Conservation (phyloP, 129 eudicot species). For the Artemisia tridentata region DNA sequence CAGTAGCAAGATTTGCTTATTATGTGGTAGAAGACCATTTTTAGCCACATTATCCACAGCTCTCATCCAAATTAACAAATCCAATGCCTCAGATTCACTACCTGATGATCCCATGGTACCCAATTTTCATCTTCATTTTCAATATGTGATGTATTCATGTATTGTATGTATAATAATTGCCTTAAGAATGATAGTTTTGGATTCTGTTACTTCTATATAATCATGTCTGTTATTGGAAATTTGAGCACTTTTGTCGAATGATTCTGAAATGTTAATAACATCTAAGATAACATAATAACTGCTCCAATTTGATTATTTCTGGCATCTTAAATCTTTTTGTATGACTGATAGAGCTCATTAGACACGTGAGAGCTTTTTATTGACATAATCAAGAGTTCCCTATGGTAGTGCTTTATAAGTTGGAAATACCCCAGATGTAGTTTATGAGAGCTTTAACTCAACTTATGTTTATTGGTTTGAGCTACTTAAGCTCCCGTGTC, state of each 20-base stretch:
- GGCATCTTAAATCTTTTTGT: no score
- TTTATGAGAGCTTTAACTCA: no score
- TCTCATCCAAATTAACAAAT: constrained; percentile 41
- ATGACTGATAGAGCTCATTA: no score
- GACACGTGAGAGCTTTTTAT: no score
- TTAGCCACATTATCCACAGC: constrained; percentile 45
- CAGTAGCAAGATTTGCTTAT: constrained; percentile 30
- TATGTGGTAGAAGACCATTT: constrained; percentile 65
- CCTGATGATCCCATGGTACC: constrained; percentile 48
- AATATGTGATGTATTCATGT: background rate
- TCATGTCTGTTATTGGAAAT: background rate
- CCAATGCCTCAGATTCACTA: constrained; percentile 34
- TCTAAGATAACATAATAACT: no score
- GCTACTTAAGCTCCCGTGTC: no score
- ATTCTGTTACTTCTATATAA: background rate
- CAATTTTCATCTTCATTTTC: background rate
- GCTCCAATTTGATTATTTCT: no score
- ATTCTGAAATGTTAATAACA: background rate
- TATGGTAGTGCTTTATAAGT: no score
- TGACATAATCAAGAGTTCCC: no score
- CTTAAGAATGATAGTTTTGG: background rate
- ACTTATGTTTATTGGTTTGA: no score
- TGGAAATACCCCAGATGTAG: no score
- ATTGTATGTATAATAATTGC: background rate
- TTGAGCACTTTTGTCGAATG: constrained; percentile 13